phyloP scores from a whole-genome alignment of 768 basidiomycete genomes.

The Boletus rufocinnamomeus region DNA sequence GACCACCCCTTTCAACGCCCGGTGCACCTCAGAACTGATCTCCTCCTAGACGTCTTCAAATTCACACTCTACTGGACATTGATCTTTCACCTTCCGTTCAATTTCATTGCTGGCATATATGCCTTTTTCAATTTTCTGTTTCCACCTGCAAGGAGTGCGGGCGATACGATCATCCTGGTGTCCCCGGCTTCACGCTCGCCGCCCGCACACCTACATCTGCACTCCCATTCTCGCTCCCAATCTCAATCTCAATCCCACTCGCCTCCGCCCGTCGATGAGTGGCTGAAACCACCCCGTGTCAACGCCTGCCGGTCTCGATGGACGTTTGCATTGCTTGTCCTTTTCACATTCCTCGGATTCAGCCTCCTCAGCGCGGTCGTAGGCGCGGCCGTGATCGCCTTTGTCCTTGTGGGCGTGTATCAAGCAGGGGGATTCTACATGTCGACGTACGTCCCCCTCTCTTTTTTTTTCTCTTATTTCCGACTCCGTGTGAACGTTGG shows the following conservation, averaged over 20 bases:
- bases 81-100: constrained; percentile 47
- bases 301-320: constrained; percentile 41
- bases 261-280: constrained; percentile 1
- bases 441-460: constrained; percentile 39
- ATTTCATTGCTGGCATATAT: constrained; percentile 40
- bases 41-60: constrained; percentile 40
- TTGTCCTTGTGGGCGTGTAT: constrained; percentile 42
- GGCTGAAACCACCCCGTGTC: constrained; percentile 19
- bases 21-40: not conserved
- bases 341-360: constrained; percentile 36
- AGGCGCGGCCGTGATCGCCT: constrained; percentile 41
- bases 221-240: not conserved
- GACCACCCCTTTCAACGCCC: no score
- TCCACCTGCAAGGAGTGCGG: constrained; percentile 31
- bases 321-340: constrained; percentile 43
- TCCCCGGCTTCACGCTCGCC: not conserved
- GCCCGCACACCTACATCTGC: not conserved
- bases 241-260: not conserved
- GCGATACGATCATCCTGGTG: constrained; percentile 4
- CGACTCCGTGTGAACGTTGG: not conserved
- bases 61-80: constrained; percentile 53
- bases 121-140: constrained; percentile 45
- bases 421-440: constrained; percentile 40
- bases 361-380: constrained; percentile 42
- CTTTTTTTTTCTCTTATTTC: constrained; percentile 1